Evolutionary conservation across 2,329 filamentous ascomycete genomes (phyloP).

Genomic region (Sarocladiaceae sp.): DNA sequence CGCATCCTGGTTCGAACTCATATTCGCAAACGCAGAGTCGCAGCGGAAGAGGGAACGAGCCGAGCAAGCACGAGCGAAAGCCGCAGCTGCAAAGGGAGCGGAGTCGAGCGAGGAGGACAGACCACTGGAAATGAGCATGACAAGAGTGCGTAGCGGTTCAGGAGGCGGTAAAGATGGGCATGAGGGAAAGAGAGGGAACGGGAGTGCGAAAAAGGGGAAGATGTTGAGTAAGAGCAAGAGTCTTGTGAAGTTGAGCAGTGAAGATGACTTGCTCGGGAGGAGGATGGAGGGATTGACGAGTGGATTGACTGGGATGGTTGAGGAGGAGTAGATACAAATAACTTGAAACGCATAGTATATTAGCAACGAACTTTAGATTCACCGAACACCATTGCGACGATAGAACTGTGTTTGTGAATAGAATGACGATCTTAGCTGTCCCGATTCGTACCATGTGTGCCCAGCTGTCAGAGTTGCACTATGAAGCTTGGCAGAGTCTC

Average conservation of each 20-base stretch:
- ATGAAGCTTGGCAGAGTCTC: neutral
- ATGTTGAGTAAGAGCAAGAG: conserved; percentile 38
- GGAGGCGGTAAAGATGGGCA: conserved; percentile 15
- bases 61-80: conserved; percentile 21
- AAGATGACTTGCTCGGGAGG: conserved; percentile 52
- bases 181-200: conserved; percentile 14
- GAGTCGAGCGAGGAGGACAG: conserved; percentile 75
- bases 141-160: conserved; percentile 30
- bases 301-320: conserved; percentile 44
- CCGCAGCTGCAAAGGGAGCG: neutral
- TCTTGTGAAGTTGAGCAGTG: conserved; percentile 50
- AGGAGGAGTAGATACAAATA: conserved; percentile 31
- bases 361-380: too few species aligned
- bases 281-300: conserved; percentile 56
- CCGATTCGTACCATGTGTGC: neutral
- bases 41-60: conserved; percentile 25
- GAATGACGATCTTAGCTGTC: neutral
- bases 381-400: too few species aligned
- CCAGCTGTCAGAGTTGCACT: neutral
- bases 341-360: neutral
- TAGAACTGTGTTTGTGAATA: too few species aligned
- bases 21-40: conserved; percentile 45
- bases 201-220: conserved; percentile 21
- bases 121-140: conserved; percentile 77
- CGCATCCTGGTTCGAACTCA: conserved; percentile 74